phyloP scores from a whole-genome alignment of 352 stramenopile genomes.

The Blastocystis sp. region DNA sequence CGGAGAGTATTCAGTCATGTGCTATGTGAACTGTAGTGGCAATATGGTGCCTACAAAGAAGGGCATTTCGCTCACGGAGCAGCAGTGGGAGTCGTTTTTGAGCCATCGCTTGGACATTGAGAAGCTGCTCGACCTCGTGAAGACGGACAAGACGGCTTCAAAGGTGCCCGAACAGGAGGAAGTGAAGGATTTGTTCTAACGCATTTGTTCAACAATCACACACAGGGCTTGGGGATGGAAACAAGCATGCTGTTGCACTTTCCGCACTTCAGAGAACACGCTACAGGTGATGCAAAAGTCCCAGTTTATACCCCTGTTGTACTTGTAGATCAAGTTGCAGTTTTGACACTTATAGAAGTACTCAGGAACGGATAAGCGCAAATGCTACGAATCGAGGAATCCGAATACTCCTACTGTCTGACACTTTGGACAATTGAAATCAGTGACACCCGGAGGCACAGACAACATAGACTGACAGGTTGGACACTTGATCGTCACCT shows the following conservation, averaged over 20 bases:
- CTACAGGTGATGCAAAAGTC: neutral
- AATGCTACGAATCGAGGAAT: neutral
- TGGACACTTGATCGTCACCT: constrained; percentile 11
- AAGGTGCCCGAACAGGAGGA: neutral
- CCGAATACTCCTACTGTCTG: neutral
- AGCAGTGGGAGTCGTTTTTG: constrained; percentile 37
- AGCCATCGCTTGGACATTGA: constrained; percentile 26
- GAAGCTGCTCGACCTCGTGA: constrained; percentile 22
- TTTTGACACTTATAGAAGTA: constrained; percentile 16
- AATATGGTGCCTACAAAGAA: constrained; percentile 39
- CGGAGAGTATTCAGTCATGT: neutral
- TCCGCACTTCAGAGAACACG: constrained; percentile 2
- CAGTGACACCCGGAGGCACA: neutral
- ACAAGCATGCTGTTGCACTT: constrained; percentile 13
- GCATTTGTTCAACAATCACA: constrained; percentile 9
- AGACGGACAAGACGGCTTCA: neutral
- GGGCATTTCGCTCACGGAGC: constrained; percentile 30
- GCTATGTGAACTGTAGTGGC: neutral
- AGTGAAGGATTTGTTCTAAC: constrained; percentile 37
- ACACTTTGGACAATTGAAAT: constrained; percentile 19
- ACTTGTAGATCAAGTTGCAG: constrained; percentile 25
- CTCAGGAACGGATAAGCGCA: neutral
- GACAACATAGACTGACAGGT: neutral
- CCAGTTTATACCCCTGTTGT: neutral
- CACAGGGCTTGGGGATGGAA: neutral